These are phyloP conservation scores for Septoria petroselini DNA, from an alignment of 2,329 filamentous ascomycete species.

Conservation along the genomic window DNA sequence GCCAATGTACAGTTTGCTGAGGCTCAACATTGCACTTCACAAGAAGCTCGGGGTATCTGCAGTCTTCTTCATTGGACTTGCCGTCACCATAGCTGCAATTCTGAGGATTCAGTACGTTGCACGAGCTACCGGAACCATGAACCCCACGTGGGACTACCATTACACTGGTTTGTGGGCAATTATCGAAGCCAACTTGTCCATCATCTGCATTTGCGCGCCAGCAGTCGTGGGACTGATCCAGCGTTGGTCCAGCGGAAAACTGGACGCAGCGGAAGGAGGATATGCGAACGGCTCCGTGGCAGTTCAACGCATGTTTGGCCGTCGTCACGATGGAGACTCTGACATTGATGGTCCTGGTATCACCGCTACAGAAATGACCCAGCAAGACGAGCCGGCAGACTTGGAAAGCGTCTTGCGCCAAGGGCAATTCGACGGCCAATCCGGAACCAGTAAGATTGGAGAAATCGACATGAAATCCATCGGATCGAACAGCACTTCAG, in stretches of 20 bases:
- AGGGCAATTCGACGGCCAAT: conserved; percentile 12
- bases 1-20: conserved; percentile 23
- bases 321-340: conserved; percentile 8
- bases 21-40: conserved; percentile 22
- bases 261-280: conserved; percentile 2
- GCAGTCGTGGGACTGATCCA: conserved; percentile 19
- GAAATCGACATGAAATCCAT: conserved; percentile 15
- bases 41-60: conserved; percentile 22
- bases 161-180: conserved; percentile 25
- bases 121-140: conserved; percentile 12
- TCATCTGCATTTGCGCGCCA: conserved; percentile 29
- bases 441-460: conserved; percentile 8
- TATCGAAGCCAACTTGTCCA: conserved; percentile 24
- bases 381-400: conserved; percentile 13
- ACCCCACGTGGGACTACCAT: conserved; percentile 26
- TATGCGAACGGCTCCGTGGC: conserved; percentile 17
- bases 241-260: conserved; percentile 13
- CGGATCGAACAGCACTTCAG: conserved; percentile 12
- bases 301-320: conserved; percentile 9
- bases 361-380: conserved; percentile 14
- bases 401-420: conserved; percentile 11
- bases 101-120: conserved; percentile 21
- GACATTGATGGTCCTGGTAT: conserved; percentile 13
- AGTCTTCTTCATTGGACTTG: conserved; percentile 20
- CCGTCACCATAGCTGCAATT: conserved; percentile 22